phyloP scores from a whole-genome alignment of 164 flowering plant species.

The Brasenia schreberi region DNA sequence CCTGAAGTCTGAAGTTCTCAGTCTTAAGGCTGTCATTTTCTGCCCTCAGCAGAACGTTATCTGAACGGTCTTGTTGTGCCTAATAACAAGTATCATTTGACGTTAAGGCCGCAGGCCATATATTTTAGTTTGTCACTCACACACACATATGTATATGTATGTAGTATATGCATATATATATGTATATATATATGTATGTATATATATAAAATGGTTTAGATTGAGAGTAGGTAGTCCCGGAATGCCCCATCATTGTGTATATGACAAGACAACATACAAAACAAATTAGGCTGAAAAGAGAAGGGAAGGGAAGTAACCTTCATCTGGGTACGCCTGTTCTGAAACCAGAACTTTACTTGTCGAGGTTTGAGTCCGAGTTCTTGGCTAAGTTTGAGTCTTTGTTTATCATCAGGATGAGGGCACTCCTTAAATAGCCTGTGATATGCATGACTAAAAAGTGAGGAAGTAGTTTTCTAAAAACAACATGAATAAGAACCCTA shows the following conservation, averaged over 20 bases:
- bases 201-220: too few relatives aligned
- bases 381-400: conserved; percentile 70
- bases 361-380: conserved; percentile 85
- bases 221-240: too few relatives aligned
- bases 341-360: conserved; percentile 98
- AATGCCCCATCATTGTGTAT: too few relatives aligned
- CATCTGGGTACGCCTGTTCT: conserved; percentile 88
- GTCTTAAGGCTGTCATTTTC: conserved; percentile 69
- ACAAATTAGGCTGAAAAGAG: background rate
- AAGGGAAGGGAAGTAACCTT: conserved; percentile 32
- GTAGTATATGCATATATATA: too few relatives aligned
- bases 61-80: conserved; percentile 89
- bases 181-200: too few relatives aligned
- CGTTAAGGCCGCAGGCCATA: too few relatives aligned
- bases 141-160: background rate
- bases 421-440: conserved; percentile 74
- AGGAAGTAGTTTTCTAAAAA: too few relatives aligned
- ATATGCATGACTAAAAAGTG: background rate
- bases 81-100: background rate
- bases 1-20: conserved; percentile 66
- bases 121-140: too few relatives aligned
- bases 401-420: conserved; percentile 95
- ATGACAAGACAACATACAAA: too few relatives aligned
- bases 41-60: conserved; percentile 55
- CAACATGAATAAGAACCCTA: too few relatives aligned